Percentiles rank a stretch among this genome's conserved stretches.
Conservation (phyloP, 179 eudicot genomes). For the Carnegiea gigantea region DNA sequence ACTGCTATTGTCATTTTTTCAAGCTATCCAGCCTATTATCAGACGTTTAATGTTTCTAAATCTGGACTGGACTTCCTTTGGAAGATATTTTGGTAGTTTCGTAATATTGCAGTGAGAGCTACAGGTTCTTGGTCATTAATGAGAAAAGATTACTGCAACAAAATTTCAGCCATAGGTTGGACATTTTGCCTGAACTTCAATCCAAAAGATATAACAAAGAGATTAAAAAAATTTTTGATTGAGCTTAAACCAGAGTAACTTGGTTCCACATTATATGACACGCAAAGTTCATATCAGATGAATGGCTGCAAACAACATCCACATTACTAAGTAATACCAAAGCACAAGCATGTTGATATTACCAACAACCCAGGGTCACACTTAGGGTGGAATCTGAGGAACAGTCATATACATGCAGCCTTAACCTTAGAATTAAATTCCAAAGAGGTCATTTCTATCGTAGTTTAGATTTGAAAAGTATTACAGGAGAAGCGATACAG, state of each 20-base stretch:
- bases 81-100: background rate
- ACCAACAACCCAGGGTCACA: background rate
- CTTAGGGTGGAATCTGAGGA: background rate
- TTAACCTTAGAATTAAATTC: background rate
- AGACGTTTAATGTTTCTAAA: background rate
- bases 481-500: background rate
- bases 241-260: background rate
- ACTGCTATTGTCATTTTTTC: too few relatives aligned
- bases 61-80: background rate
- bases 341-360: background rate
- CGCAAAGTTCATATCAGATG: background rate
- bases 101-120: background rate
- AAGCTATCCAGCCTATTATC: too few relatives aligned
- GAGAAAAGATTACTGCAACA: background rate
- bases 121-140: background rate
- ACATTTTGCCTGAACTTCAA: too few relatives aligned
- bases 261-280: background rate
- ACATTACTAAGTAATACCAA: background rate
- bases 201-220: too few relatives aligned
- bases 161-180: too few relatives aligned
- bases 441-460: background rate
- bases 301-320: background rate
- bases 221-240: too few relatives aligned
- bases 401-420: background rate
- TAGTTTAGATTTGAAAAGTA: background rate